Percentiles rank a stretch among this genome's conserved stretches.
phyloP scores from a whole-genome alignment of 768 basidiomycete species.

The Amanita fuliginea region DNA sequence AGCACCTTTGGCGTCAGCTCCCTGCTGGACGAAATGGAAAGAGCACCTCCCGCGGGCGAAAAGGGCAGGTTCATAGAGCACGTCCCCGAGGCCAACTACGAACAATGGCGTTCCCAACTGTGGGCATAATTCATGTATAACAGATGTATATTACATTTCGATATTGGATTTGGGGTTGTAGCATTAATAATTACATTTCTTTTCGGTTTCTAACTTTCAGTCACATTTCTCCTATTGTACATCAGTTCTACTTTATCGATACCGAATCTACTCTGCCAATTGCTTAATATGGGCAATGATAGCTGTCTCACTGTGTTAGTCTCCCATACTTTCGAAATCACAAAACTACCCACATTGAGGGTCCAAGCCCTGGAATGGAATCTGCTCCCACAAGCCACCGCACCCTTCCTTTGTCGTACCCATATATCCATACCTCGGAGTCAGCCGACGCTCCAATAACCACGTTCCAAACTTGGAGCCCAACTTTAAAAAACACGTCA shows the following conservation, averaged over 20 bases:
- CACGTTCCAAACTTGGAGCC: slow-evolving; percentile 81
- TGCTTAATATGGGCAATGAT: slow-evolving; percentile 40
- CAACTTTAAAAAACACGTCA: slow-evolving; percentile 27
- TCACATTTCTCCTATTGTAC: background rate
- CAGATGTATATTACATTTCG: background rate
- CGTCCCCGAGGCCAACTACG: slow-evolving; percentile 10
- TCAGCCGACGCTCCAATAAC: slow-evolving; percentile 72
- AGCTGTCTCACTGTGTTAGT: slow-evolving; percentile 22
- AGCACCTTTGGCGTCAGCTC: background rate
- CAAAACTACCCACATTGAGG: slow-evolving; percentile 46
- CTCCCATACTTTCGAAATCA: slow-evolving; percentile 3
- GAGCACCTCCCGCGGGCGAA: slow-evolving; percentile 10
- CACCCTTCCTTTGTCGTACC: slow-evolving; percentile 65
- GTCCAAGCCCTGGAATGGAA: slow-evolving; percentile 73
- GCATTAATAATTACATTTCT: background rate
- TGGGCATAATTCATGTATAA: background rate
- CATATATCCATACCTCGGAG: slow-evolving; percentile 75
- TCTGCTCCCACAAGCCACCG: slow-evolving; percentile 74
- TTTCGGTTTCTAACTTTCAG: no score
- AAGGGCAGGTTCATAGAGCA: slow-evolving; percentile 29
- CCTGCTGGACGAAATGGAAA: slow-evolving; percentile 6
- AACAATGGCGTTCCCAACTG: background rate
- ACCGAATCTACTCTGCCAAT: slow-evolving; percentile 22
- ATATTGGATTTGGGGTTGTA: no score
- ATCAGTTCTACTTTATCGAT: background rate